phyloP scores from a whole-genome alignment of 345 rosid genomes.

The Draba incana region DNA sequence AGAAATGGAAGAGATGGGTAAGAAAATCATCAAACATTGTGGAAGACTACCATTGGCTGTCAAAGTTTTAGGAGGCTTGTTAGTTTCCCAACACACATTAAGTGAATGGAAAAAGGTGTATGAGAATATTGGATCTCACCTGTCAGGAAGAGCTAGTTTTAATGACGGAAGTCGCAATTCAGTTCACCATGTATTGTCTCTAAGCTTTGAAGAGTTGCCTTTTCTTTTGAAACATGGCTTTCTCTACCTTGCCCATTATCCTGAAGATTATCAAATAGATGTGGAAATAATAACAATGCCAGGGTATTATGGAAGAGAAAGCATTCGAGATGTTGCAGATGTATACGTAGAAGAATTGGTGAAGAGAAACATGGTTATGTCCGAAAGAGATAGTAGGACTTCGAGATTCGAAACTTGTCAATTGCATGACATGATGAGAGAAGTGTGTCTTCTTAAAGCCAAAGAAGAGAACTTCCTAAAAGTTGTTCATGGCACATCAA shows the following conservation, averaged over 20 bases:
- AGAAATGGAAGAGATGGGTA: conserved; percentile 19
- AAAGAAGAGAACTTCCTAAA: conserved; percentile 29
- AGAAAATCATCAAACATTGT: conserved; percentile 3
- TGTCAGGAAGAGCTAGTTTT: not conserved
- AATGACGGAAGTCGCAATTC: not conserved
- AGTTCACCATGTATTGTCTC: not conserved
- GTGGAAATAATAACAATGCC: not conserved
- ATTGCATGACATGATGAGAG: conserved; percentile 39
- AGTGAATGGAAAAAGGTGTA: not conserved
- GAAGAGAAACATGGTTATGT: conserved; percentile 43
- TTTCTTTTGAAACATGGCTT: conserved; percentile 20
- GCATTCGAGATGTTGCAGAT: conserved; percentile 26
- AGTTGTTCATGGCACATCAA: not conserved
- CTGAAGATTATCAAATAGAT: conserved; percentile 37
- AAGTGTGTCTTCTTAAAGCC: conserved; percentile 27
- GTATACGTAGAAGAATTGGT: conserved; percentile 35
- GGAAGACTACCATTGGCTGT: conserved; percentile 1
- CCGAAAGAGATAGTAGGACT: not conserved
- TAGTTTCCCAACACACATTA: not conserved
- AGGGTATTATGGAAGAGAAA: not conserved
- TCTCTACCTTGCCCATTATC: conserved; percentile 20
- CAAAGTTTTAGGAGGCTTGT: not conserved
- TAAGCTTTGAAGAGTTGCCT: conserved; percentile 35
- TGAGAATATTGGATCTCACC: not conserved
- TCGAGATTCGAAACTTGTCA: conserved; percentile 1